Evolutionary conservation across 2,329 filamentous ascomycete species (phyloP).

Genomic region (Epichloe gansuensis): DNA sequence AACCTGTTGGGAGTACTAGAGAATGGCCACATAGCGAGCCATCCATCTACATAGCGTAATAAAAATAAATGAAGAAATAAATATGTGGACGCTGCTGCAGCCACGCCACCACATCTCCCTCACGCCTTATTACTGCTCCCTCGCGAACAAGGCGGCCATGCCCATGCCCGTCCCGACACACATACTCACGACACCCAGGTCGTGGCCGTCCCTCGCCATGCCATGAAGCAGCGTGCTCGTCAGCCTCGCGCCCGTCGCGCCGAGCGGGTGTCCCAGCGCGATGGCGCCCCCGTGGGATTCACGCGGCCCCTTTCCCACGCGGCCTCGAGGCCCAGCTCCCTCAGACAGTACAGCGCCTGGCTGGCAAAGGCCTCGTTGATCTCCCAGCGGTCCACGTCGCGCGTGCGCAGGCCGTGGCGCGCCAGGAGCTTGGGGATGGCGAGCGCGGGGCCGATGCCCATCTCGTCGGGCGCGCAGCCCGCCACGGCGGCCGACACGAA

Average conservation of each 20-base stretch:
- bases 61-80: too few relatives aligned
- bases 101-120: too few relatives aligned
- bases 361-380: slow-evolving; percentile 76
- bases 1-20: too few relatives aligned
- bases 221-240: slow-evolving; percentile 57
- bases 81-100: too few relatives aligned
- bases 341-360: slow-evolving; percentile 57
- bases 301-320: slow-evolving; percentile 55
- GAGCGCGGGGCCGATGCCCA: slow-evolving; percentile 81
- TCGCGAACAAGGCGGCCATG: slow-evolving; percentile 56
- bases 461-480: slow-evolving; percentile 79
- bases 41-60: too few relatives aligned
- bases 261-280: slow-evolving; percentile 83
- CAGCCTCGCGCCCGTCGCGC: slow-evolving; percentile 77
- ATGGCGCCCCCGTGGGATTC: slow-evolving; percentile 93
- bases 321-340: slow-evolving; percentile 54
- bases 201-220: slow-evolving; percentile 54
- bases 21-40: too few relatives aligned
- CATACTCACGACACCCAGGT: slow-evolving; percentile 84
- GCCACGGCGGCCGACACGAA: slow-evolving; percentile 67
- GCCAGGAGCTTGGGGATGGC: slow-evolving; percentile 74
- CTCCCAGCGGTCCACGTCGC: slow-evolving; percentile 78
- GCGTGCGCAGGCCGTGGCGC: slow-evolving; percentile 44
- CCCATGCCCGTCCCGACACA: slow-evolving; percentile 78
- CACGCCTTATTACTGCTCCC: slow-evolving; percentile 29